Evolutionary conservation across 345 rosid genomes (phyloP).

Genomic region (Aethionema arabicum): DNA sequence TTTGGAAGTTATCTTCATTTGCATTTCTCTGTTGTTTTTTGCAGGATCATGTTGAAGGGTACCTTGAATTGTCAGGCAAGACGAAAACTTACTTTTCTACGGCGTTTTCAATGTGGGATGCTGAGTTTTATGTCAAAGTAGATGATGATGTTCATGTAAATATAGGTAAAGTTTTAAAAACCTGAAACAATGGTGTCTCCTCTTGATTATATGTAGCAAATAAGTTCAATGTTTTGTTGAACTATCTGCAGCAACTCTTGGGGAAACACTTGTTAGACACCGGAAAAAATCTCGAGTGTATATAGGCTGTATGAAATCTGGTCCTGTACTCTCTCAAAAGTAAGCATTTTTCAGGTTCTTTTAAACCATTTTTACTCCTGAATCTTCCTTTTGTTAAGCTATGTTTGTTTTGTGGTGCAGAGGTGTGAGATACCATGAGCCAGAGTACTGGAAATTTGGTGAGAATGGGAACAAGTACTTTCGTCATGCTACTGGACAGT

Average conservation of each 20-base stretch:
- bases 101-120: conserved; percentile 87
- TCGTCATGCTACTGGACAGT: conserved; percentile 96
- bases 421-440: conserved; percentile 97
- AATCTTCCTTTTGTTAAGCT: conserved; percentile 7
- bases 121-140: conserved; percentile 95
- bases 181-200: not conserved
- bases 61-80: conserved; percentile 95
- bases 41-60: conserved; percentile 98
- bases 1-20: conserved; percentile 12
- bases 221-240: conserved; percentile 11
- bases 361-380: not conserved
- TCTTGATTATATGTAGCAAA: conserved; percentile 1
- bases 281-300: conserved; percentile 69
- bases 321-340: conserved; percentile 94
- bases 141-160: conserved; percentile 99
- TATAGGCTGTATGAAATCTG: conserved; percentile 98
- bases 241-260: conserved; percentile 74
- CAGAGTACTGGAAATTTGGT: conserved; percentile 96
- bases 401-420: conserved; percentile 44
- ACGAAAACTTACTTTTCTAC: conserved; percentile 92
- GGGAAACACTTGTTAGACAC: conserved; percentile 85
- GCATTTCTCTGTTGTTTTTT: conserved; percentile 18
- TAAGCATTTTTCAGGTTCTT: conserved; percentile 33
- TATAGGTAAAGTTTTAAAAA: conserved; percentile 52
- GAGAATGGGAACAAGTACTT: conserved; percentile 87